These are phyloP conservation scores for Phytophthora brassicae DNA, from an alignment of 352 stramenopile genomes.

Conservation along the genomic window DNA sequence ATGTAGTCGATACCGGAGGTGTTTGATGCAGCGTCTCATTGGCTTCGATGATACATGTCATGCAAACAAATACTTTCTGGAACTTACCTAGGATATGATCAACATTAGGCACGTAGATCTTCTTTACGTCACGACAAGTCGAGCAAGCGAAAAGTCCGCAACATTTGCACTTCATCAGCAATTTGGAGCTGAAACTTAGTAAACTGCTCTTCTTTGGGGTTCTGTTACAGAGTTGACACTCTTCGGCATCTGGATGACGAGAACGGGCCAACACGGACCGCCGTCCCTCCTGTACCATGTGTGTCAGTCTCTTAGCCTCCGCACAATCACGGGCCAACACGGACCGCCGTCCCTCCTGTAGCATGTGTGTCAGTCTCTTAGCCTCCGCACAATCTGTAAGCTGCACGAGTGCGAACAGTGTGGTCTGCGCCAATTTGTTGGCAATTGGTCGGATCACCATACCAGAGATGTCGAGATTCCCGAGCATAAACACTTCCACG, in stretches of 20 bases:
- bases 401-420: slow-evolving; percentile 42
- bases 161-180: slow-evolving; percentile 46
- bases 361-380: slow-evolving; percentile 51
- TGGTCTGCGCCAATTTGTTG: slow-evolving; percentile 33
- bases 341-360: slow-evolving; percentile 37
- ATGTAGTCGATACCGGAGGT: not conserved
- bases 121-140: slow-evolving; percentile 46
- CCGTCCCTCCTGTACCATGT: slow-evolving; percentile 41
- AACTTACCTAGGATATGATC: slow-evolving; percentile 46
- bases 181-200: slow-evolving; percentile 34
- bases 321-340: no score
- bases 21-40: slow-evolving; percentile 25
- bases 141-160: slow-evolving; percentile 55
- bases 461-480: slow-evolving; percentile 37
- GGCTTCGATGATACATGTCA: slow-evolving; percentile 44
- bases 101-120: slow-evolving; percentile 43
- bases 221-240: slow-evolving; percentile 46
- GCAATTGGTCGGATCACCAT: slow-evolving; percentile 42
- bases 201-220: slow-evolving; percentile 41
- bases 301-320: slow-evolving; percentile 50
- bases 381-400: slow-evolving; percentile 50
- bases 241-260: slow-evolving; percentile 18
- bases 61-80: slow-evolving; percentile 43
- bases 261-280: slow-evolving; percentile 38
- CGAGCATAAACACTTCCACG: slow-evolving; percentile 59